A percentile compares a stretch with the other conserved stretches of the same genome.
Conservation (phyloP, 305 asterid genomes). For the Fraxinus ornus region DNA sequence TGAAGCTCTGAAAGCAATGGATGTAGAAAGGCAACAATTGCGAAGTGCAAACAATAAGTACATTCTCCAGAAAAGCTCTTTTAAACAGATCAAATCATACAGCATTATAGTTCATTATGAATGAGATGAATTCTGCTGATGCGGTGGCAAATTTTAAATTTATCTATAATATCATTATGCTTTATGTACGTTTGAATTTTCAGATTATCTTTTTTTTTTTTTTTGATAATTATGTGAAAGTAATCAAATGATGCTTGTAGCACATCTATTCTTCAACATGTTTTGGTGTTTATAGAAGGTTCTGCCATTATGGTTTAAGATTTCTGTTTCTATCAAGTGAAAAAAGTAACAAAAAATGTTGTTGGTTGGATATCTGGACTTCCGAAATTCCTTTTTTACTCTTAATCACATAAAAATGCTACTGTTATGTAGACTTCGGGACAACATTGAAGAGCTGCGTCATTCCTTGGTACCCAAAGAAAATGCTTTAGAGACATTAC, state of each 20-base stretch:
- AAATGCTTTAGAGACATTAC: conserved; percentile 77
- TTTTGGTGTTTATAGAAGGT: background rate
- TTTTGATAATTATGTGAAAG: background rate
- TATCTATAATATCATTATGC: background rate
- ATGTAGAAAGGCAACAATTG: conserved; percentile 85
- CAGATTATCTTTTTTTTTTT: background rate
- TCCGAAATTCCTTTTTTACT: conserved; percentile 20
- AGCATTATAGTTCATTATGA: background rate
- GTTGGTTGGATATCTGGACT: conserved; percentile 13
- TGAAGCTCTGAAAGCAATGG: conserved; percentile 95
- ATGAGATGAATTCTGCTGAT: background rate
- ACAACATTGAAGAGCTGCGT: conserved; percentile 82
- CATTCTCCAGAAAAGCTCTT: conserved; percentile 21
- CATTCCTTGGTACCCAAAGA: conserved; percentile 81
- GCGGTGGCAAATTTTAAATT: background rate
- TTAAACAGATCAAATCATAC: background rate
- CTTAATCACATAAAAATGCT: conserved; percentile 22
- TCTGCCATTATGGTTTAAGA: conserved; percentile 9
- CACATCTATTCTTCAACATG: conserved; percentile 7
- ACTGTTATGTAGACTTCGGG: conserved; percentile 65
- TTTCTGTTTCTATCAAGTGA: conserved; percentile 10
- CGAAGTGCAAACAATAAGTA: conserved; percentile 94
- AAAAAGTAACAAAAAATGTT: background rate
- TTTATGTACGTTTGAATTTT: background rate
- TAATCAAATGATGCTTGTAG: background rate